Percentiles rank a stretch among this genome's conserved stretches.
phyloP scores from a whole-genome alignment of 345 rosid genomes.

The Cardamine resedifolia region DNA sequence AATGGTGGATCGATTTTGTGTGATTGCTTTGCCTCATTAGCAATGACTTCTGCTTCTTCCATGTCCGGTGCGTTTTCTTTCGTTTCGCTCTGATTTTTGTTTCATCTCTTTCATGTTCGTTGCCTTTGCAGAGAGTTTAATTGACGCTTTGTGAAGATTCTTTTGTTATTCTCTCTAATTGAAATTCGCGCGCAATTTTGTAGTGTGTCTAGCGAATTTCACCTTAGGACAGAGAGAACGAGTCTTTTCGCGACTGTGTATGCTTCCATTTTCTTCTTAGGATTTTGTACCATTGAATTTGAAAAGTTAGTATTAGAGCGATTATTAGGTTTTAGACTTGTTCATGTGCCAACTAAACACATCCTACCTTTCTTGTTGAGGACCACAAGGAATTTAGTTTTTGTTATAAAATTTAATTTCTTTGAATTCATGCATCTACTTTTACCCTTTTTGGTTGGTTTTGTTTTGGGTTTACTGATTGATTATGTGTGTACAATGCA shows the following conservation, averaged over 20 bases:
- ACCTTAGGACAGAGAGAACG: neutral
- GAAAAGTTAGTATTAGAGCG: neutral
- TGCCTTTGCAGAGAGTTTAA: constrained; percentile 16
- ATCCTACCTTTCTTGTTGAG: constrained; percentile 27
- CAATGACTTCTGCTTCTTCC: constrained; percentile 82
- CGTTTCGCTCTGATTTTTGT: neutral
- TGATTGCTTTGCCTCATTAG: constrained; percentile 50
- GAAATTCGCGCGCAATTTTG: neutral
- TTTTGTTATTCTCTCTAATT: constrained; percentile 6
- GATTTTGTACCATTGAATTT: neutral
- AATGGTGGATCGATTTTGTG: constrained; percentile 52
- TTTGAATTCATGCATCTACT: constrained; percentile 3
- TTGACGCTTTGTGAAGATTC: constrained; percentile 6
- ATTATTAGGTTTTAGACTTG: constrained; percentile 2
- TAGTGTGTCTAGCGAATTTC: neutral
- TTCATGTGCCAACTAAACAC: constrained; percentile 29
- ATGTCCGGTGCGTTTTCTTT: constrained; percentile 56
- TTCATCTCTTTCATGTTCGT: constrained; percentile 5
- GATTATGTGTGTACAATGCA: constrained; percentile 39
- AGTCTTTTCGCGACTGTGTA: neutral
- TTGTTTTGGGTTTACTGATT: neutral
- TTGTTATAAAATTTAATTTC: neutral
- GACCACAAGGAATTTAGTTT: constrained; percentile 8
- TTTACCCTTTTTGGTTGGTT: neutral
- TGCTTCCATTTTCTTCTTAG: neutral